Conservation (phyloP, 805 yeast genomes). For the Candida glaebosa region DNA sequence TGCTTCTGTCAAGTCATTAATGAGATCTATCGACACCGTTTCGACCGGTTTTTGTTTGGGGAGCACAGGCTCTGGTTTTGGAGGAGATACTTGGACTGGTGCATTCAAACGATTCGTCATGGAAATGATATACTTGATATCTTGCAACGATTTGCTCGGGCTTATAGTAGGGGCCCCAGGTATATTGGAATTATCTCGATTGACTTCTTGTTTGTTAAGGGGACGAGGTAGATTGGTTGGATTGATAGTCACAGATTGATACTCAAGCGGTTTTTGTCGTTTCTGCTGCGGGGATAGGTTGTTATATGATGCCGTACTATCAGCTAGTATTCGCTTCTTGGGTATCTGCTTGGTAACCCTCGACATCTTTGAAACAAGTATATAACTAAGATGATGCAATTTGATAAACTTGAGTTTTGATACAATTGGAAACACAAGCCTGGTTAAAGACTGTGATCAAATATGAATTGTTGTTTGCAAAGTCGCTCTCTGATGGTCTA, state of each 20-base stretch:
- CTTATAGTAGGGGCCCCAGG: conserved; percentile 2
- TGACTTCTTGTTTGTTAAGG: not conserved
- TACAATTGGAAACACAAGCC: no score
- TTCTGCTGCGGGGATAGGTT: not conserved
- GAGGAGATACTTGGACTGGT: not conserved
- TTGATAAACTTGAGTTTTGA: not conserved
- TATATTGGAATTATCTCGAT: conserved; percentile 2
- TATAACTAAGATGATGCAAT: not conserved
- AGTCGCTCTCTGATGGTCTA: no score
- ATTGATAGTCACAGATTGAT: conserved; percentile 2
- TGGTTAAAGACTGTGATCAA: no score
- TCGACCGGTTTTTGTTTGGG: not conserved
- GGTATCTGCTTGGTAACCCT: not conserved
- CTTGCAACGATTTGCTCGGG: conserved; percentile 2
- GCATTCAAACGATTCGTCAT: not conserved
- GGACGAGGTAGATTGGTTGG: conserved; percentile 1
- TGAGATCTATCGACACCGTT: not conserved
- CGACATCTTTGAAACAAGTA: not conserved
- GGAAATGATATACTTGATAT: conserved; percentile 3
- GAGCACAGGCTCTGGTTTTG: not conserved
- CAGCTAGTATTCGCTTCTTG: conserved; percentile 3
- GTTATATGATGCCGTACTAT: not conserved
- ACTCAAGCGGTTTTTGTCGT: not conserved
- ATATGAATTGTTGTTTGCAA: no score
- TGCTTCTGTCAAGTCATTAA: not conserved